A percentile compares a stretch with the other conserved stretches of the same genome.
phyloP scores from a whole-genome alignment of 768 basidiomycete genomes.

The Xerocomus spinulosus region DNA sequence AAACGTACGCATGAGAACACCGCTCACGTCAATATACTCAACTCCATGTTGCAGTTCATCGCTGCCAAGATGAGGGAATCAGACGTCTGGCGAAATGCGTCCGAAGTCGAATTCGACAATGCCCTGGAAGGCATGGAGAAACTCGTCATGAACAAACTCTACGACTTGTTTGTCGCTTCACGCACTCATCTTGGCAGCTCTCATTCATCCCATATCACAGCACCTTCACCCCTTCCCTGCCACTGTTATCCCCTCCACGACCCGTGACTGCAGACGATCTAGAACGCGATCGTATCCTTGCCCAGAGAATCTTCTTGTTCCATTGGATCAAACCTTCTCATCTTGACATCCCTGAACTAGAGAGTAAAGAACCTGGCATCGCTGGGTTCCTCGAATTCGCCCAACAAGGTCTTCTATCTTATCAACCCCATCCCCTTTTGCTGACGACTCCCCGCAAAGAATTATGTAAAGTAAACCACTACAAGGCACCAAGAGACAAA shows the following conservation, averaged over 20 bases:
- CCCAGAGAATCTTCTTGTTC: slow-evolving; percentile 87
- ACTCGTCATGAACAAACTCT: slow-evolving; percentile 96
- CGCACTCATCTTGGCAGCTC: neutral
- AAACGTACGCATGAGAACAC: slow-evolving; percentile 52
- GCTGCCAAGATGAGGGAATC: slow-evolving; percentile 77
- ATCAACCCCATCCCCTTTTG: neutral
- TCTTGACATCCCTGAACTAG: slow-evolving; percentile 81
- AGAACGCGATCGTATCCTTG: slow-evolving; percentile 88
- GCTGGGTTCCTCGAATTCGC: slow-evolving; percentile 87
- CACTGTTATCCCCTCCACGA: slow-evolving; percentile 57
- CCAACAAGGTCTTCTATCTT: slow-evolving; percentile 62
- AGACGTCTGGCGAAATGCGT: slow-evolving; percentile 76
- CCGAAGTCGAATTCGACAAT: slow-evolving; percentile 88
- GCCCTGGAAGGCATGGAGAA: slow-evolving; percentile 99
- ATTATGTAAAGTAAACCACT: slow-evolving; percentile 94
- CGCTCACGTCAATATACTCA: too few relatives aligned
- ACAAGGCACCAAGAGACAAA: slow-evolving; percentile 98
- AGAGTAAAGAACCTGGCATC: slow-evolving; percentile 42
- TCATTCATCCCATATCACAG: slow-evolving; percentile 38
- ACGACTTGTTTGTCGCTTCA: slow-evolving; percentile 75
- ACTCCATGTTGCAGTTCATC: slow-evolving; percentile 64
- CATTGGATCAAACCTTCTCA: slow-evolving; percentile 87
- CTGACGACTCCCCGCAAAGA: slow-evolving; percentile 43
- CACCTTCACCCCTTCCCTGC: slow-evolving; percentile 87
- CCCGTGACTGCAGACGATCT: slow-evolving; percentile 91